Evolutionary conservation across 768 basidiomycete genomes (phyloP).

Genomic region (Naganishia friedmannii): DNA sequence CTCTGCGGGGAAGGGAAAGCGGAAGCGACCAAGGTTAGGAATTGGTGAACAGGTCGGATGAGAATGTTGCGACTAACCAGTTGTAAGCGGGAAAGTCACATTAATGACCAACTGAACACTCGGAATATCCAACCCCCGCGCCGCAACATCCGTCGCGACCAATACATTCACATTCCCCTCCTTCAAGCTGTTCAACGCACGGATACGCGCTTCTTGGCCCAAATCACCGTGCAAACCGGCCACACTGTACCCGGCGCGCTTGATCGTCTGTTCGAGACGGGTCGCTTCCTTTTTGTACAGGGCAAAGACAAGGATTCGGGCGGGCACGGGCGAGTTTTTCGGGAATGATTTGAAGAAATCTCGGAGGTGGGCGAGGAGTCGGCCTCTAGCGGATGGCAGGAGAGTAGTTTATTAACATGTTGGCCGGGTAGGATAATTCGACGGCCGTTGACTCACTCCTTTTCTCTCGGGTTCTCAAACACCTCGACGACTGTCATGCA

Average conservation of each 20-base stretch:
- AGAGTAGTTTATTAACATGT: too few species aligned
- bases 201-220: conserved; percentile 76
- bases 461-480: conserved; percentile 75
- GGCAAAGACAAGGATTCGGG: conserved; percentile 84
- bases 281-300: conserved; percentile 97
- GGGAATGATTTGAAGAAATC: conserved; percentile 54
- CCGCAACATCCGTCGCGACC: conserved; percentile 96
- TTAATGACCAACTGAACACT: conserved; percentile 91
- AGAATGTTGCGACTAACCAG: conserved; percentile 68
- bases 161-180: conserved; percentile 73
- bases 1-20: conserved; percentile 30
- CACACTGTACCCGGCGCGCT: conserved; percentile 70
- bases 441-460: conserved; percentile 62
- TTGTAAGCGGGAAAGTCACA: conserved; percentile 91
- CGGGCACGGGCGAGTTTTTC: conserved; percentile 54
- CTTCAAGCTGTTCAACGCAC: conserved; percentile 82
- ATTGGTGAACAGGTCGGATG: too few species aligned
- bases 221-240: conserved; percentile 87
- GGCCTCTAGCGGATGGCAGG: conserved; percentile 41
- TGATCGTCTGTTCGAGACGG: conserved; percentile 77
- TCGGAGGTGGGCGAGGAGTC: conserved; percentile 50
- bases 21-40: too few species aligned
- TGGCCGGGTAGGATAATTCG: too few species aligned
- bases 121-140: conserved; percentile 94
- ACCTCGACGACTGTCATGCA: conserved; percentile 68